Evolutionary conservation across 768 basidiomycete species (phyloP).

Genomic region (Xanthoconium purpureum): DNA sequence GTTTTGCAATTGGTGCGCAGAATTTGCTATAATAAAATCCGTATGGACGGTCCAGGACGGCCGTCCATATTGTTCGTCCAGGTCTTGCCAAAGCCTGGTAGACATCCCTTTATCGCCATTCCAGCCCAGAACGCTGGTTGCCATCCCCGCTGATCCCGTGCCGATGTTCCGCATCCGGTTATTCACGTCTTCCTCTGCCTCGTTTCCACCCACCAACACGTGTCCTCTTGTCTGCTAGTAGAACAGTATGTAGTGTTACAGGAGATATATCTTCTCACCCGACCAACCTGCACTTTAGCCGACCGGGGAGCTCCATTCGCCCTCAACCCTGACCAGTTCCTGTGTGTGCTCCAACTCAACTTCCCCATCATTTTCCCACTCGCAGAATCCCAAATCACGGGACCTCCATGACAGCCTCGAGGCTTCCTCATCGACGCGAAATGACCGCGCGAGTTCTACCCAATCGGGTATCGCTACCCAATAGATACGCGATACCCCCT

Average conservation of each 20-base stretch:
- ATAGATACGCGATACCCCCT: too few relatives aligned
- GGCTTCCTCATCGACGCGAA: slow-evolving; percentile 25
- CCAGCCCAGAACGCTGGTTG: slow-evolving; percentile 9
- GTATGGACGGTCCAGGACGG: slow-evolving; percentile 13
- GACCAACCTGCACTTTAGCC: slow-evolving; percentile 14
- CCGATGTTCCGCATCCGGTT: slow-evolving; percentile 22
- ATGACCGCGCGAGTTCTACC: slow-evolving; percentile 28
- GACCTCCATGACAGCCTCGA: slow-evolving; percentile 27
- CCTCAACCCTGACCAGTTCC: slow-evolving; percentile 20
- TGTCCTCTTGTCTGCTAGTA: background rate
- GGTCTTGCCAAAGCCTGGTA: slow-evolving; percentile 15
- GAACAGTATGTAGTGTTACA: too few relatives aligned
- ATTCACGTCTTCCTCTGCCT: slow-evolving; percentile 11
- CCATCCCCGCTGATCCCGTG: slow-evolving; percentile 17
- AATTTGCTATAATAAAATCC: slow-evolving; percentile 21
- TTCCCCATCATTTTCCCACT: slow-evolving; percentile 16
- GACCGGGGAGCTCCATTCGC: slow-evolving; percentile 18
- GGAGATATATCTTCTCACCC: slow-evolving; percentile 5
- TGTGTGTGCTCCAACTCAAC: slow-evolving; percentile 10
- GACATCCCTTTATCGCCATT: slow-evolving; percentile 13
- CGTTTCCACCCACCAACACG: background rate
- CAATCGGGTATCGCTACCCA: slow-evolving; percentile 6
- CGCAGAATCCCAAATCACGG: slow-evolving; percentile 18
- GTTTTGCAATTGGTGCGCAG: slow-evolving; percentile 6
- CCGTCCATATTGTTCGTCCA: slow-evolving; percentile 15